Conservation (phyloP, 305 asterid genomes). For the Fraxinus baroniana region DNA sequence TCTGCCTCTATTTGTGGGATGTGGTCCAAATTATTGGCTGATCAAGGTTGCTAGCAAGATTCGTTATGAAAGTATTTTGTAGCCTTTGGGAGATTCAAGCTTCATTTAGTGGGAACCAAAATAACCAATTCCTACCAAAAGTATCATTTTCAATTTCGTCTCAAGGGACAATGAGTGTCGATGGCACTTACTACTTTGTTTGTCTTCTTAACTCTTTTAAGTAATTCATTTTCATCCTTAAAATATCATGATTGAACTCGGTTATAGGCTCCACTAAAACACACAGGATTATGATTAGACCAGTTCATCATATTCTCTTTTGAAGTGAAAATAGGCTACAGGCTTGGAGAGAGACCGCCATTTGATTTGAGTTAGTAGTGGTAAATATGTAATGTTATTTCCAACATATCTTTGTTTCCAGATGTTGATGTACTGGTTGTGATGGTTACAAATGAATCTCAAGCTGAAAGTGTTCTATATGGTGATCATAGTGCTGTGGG, state of each 20-base stretch:
- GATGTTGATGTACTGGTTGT: constrained; percentile 77
- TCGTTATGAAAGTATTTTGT: background rate
- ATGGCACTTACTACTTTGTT: constrained; percentile 13
- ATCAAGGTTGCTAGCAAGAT: constrained; percentile 8
- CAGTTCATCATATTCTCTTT: constrained; percentile 9
- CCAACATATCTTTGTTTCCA: constrained; percentile 41
- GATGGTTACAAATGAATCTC: constrained; percentile 95
- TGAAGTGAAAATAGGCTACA: background rate
- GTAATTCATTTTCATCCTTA: background rate
- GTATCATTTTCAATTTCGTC: constrained; percentile 2
- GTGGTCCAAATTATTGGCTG: constrained; percentile 13
- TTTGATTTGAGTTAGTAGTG: constrained; percentile 16
- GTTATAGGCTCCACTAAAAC: constrained; percentile 1
- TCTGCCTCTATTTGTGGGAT: constrained; percentile 2
- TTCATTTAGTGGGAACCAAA: constrained; percentile 7
- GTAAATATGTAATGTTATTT: constrained; percentile 17
- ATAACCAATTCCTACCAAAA: constrained; percentile 12
- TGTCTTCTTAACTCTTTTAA: constrained; percentile 4
- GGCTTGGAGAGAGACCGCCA: constrained; percentile 11
- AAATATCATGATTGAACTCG: constrained; percentile 18
- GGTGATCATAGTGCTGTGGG: constrained; percentile 82
- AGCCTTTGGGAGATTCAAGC: background rate
- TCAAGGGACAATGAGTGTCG: constrained; percentile 14
- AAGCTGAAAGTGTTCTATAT: constrained; percentile 87
- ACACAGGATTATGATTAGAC: constrained; percentile 2